phyloP scores from a whole-genome alignment of 352 stramenopile species.

The Pythium rhizo-oryzae region DNA sequence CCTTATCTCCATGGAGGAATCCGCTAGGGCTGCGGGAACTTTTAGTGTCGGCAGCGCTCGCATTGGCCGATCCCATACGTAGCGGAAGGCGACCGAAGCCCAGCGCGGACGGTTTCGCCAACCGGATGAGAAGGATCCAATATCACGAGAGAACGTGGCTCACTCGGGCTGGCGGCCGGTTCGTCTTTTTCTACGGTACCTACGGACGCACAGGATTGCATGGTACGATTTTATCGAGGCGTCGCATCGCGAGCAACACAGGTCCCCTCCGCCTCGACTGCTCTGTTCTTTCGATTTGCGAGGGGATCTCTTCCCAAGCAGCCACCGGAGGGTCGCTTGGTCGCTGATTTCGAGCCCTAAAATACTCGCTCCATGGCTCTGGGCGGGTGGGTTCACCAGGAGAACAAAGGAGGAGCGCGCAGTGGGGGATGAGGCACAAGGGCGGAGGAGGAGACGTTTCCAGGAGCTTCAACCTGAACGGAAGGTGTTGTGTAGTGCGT shows the following conservation, averaged over 20 bases:
- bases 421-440: background rate
- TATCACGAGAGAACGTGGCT: background rate
- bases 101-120: background rate
- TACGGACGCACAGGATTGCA: background rate
- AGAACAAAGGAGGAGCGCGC: background rate
- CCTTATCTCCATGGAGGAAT: background rate
- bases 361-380: slow-evolving; percentile 2
- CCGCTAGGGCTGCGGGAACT: background rate
- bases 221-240: background rate
- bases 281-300: background rate
- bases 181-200: background rate
- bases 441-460: slow-evolving; percentile 8
- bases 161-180: background rate
- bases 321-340: background rate
- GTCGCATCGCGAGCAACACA: too few species aligned
- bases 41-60: background rate
- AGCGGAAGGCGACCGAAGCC: background rate
- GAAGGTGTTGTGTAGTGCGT: background rate
- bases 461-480: slow-evolving; percentile 3
- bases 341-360: background rate
- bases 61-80: background rate
- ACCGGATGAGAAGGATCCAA: background rate
- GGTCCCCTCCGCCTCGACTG: background rate
- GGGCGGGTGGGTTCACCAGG: slow-evolving; percentile 5
- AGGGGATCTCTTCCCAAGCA: slow-evolving; percentile 3